These are phyloP conservation scores for Diaporthe sp. DNA, from an alignment of 2,329 filamentous ascomycete species.

Conservation along the genomic window DNA sequence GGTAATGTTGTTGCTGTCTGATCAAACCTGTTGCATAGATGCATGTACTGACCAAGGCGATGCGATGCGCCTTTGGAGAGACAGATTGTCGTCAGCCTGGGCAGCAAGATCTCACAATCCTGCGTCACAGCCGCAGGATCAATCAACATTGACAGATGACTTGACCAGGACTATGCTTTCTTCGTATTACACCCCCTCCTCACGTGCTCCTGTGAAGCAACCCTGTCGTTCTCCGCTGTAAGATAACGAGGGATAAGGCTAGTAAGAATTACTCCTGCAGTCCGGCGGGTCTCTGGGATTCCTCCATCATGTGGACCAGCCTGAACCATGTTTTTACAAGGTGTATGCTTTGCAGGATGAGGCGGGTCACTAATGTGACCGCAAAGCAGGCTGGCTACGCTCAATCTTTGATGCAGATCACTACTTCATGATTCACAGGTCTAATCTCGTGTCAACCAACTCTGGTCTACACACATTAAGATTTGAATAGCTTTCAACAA, in stretches of 20 bases:
- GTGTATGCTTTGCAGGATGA: neutral
- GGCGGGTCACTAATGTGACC: neutral
- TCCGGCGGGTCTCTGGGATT: neutral
- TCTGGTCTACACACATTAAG: no score
- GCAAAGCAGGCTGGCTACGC: neutral
- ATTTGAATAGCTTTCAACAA: neutral
- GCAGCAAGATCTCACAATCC: neutral
- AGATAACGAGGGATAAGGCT: neutral
- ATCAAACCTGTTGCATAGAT: neutral
- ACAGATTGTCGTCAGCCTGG: neutral
- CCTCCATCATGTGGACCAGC: neutral
- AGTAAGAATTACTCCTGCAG: neutral
- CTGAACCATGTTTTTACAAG: neutral
- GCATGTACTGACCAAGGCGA: neutral
- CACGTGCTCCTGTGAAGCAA: neutral
- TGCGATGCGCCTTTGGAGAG: neutral
- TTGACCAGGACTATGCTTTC: neutral
- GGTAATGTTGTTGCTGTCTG: neutral
- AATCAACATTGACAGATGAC: neutral
- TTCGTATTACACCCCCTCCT: neutral
- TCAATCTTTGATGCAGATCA: neutral
- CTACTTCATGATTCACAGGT: neutral
- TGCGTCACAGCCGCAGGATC: neutral
- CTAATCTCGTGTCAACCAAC: neutral
- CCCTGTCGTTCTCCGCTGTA: neutral